Percentiles rank a stretch among this genome's conserved stretches.
These are phyloP conservation scores for Aspergillus sp. DNA, from an alignment of 2,329 filamentous ascomycete species.

Conservation along the genomic window DNA sequence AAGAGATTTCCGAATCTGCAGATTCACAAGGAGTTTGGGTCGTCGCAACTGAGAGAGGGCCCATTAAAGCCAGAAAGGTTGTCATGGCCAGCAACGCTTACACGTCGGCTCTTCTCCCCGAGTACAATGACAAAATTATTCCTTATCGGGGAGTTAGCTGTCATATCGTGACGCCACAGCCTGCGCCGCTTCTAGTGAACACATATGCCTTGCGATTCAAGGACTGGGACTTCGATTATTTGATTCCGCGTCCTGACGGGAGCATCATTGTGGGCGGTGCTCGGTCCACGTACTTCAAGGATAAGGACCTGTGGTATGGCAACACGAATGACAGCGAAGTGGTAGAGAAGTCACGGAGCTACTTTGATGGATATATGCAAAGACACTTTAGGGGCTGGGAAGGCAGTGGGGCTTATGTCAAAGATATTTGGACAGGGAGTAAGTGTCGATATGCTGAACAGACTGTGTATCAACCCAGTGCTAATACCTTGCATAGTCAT, in stretches of 20 bases:
- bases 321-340: conserved; percentile 50
- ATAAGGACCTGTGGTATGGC: conserved; percentile 45
- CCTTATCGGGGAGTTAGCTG: conserved; percentile 64
- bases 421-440: conserved; percentile 37
- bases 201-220: conserved; percentile 64
- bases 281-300: conserved; percentile 44
- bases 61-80: conserved; percentile 60
- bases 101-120: conserved; percentile 71
- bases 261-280: conserved; percentile 63
- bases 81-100: conserved; percentile 83
- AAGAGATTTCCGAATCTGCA: conserved; percentile 23
- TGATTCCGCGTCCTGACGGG: conserved; percentile 57
- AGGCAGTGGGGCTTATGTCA: conserved; percentile 28
- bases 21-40: conserved; percentile 50
- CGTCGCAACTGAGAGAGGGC: conserved; percentile 68
- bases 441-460: too few species aligned
- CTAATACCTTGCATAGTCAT: too few species aligned
- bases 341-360: conserved; percentile 42
- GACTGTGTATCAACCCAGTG: too few species aligned
- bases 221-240: conserved; percentile 62
- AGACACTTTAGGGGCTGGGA: conserved; percentile 37
- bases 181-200: conserved; percentile 25
- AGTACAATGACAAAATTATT: conserved; percentile 69
- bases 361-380: conserved; percentile 42
- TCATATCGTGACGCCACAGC: conserved; percentile 28